Evolutionary conservation across 2,329 filamentous ascomycete species (phyloP).

Genomic region (Xylariaceae sp.): DNA sequence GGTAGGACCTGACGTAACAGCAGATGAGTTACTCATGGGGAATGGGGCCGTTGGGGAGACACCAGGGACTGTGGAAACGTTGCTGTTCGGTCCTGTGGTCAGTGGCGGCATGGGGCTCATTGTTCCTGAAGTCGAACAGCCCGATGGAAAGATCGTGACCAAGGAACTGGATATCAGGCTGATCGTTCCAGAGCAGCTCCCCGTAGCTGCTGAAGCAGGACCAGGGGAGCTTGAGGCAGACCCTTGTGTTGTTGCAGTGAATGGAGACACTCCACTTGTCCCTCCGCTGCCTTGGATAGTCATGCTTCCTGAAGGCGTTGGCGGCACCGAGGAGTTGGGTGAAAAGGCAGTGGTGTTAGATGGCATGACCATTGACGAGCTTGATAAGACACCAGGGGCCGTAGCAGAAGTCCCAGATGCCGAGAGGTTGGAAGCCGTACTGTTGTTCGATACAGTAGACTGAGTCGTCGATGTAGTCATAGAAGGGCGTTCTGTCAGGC

Average conservation of each 20-base stretch:
- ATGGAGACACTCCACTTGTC: too few relatives aligned
- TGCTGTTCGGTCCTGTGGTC: background rate
- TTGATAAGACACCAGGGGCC: too few relatives aligned
- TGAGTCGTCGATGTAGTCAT: slow-evolving; percentile 5
- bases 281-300: too few relatives aligned
- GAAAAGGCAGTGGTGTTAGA: too few relatives aligned
- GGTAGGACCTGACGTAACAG: background rate
- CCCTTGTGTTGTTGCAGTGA: too few relatives aligned
- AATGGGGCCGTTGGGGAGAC: background rate
- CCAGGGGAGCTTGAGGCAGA: too few relatives aligned
- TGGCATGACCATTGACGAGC: too few relatives aligned
- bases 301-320: too few relatives aligned
- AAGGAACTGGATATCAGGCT: background rate
- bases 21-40: slow-evolving; percentile 8
- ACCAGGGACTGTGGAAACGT: background rate
- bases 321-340: too few relatives aligned
- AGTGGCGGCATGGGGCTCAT: slow-evolving; percentile 5
- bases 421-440: slow-evolving; percentile 2
- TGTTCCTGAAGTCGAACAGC: background rate
- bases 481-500: slow-evolving; percentile 9
- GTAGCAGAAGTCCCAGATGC: too few relatives aligned
- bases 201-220: too few relatives aligned
- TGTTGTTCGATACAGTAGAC: slow-evolving; percentile 8
- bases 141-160: background rate
- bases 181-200: background rate